These are phyloP conservation scores for Dothideomycetes sp. DNA, from an alignment of 2,329 filamentous ascomycete genomes.

Conservation along the genomic window DNA sequence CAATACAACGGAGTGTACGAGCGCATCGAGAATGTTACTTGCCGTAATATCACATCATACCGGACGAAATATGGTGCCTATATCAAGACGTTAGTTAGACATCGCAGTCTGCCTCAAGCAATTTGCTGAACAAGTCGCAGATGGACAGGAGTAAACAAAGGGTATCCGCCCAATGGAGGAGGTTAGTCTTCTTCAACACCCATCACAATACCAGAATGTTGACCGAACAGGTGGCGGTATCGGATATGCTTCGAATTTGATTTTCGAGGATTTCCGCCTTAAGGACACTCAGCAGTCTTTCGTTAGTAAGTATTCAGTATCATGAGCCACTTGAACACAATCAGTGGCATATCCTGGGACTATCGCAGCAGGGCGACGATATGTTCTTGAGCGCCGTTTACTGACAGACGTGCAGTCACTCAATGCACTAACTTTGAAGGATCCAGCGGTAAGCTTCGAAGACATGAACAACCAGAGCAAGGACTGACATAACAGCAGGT, in stretches of 20 bases:
- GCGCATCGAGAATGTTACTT: slow-evolving; percentile 42
- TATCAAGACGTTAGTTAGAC: slow-evolving; percentile 42
- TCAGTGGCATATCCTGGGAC: slow-evolving; percentile 1
- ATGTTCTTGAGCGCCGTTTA: no score
- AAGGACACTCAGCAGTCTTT: slow-evolving; percentile 16
- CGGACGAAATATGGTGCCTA: slow-evolving; percentile 43
- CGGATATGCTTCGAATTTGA: slow-evolving; percentile 34
- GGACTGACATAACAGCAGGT: slow-evolving; percentile 2
- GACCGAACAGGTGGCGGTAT: slow-evolving; percentile 48
- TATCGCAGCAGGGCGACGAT: no score
- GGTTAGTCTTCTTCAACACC: no score
- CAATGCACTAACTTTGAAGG: slow-evolving; percentile 23
- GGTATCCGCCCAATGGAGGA: slow-evolving; percentile 45
- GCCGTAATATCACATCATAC: slow-evolving; percentile 38
- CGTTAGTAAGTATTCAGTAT: slow-evolving; percentile 12
- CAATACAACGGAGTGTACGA: slow-evolving; percentile 44
- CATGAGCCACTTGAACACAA: neutral
- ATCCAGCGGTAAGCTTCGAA: neutral
- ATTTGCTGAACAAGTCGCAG: neutral
- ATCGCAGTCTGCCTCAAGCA: slow-evolving; percentile 42
- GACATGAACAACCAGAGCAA: slow-evolving; percentile 12
- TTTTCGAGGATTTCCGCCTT: slow-evolving; percentile 26
- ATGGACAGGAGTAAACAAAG: slow-evolving; percentile 41
- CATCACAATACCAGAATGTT: no score
- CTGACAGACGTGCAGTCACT: slow-evolving; percentile 19